Evolutionary conservation across 2,329 filamentous ascomycete genomes (phyloP).

Genomic region (Trichoderma hamatum): DNA sequence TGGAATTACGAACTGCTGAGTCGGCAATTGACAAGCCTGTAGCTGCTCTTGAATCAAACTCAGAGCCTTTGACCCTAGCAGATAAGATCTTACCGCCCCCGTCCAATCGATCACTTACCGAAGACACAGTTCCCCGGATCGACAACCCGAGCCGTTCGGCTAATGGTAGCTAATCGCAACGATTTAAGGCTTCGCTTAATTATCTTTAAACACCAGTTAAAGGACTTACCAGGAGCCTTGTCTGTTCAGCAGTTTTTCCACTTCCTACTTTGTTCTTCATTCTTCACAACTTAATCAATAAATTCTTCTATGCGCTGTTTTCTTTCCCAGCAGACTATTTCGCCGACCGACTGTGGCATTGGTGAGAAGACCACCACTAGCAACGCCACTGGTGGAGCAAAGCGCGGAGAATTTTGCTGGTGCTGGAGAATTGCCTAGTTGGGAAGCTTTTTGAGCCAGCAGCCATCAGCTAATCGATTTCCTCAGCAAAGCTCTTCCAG

Average conservation of each 20-base stretch:
- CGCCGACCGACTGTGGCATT: not conserved
- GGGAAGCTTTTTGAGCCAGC: not conserved
- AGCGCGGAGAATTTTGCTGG: not conserved
- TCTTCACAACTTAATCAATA: not conserved
- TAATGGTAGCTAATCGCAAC: not conserved
- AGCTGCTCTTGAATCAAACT: not conserved
- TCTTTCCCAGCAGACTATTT: not conserved
- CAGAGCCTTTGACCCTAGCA: not conserved
- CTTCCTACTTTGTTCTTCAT: not conserved
- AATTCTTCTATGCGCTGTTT: not conserved
- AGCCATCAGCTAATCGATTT: not conserved
- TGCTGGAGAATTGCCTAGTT: not conserved
- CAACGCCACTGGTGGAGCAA: not conserved
- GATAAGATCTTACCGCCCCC: constrained; percentile 8
- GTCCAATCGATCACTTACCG: not conserved
- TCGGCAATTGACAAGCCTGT: not conserved
- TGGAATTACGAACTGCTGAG: too few species aligned
- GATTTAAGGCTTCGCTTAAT: not conserved
- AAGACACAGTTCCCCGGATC: not conserved
- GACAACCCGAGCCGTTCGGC: not conserved
- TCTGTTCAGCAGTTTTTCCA: not conserved
- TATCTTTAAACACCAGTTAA: not conserved
- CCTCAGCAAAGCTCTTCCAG: not conserved
- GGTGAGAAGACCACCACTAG: not conserved
- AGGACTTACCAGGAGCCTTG: not conserved